phyloP scores from a whole-genome alignment of 768 basidiomycete genomes.

The Naganishia onofrii region DNA sequence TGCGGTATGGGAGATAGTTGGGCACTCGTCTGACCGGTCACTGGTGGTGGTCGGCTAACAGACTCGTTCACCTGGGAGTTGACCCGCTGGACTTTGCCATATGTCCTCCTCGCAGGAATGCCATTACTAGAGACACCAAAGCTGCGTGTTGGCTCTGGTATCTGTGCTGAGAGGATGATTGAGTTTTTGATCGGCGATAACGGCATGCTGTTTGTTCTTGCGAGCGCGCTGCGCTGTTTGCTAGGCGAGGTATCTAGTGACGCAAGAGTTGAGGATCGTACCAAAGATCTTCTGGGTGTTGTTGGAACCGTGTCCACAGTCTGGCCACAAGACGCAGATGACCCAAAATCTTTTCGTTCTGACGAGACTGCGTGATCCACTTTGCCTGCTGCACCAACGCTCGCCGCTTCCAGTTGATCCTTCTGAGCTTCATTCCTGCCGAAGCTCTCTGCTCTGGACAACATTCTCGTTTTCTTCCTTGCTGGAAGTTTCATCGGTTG shows the following conservation, averaged over 20 bases:
- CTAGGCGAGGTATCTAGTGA: background rate
- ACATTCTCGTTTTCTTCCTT: constrained; percentile 13
- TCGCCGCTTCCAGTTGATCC: background rate
- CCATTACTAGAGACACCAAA: background rate
- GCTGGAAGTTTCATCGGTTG: background rate
- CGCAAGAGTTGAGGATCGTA: constrained; percentile 6
- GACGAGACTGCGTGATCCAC: background rate
- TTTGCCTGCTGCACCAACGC: background rate
- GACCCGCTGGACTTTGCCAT: background rate
- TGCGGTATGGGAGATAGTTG: constrained; percentile 1
- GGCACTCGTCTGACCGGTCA: background rate
- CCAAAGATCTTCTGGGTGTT: constrained; percentile 15
- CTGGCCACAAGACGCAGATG: background rate
- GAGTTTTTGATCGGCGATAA: background rate
- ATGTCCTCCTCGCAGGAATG: background rate
- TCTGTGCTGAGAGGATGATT: background rate
- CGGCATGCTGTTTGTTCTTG: constrained; percentile 16
- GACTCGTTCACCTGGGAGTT: background rate
- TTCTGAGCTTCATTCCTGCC: constrained; percentile 12
- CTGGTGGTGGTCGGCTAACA: background rate
- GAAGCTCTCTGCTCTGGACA: constrained; percentile 19
- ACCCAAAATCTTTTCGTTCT: too few relatives aligned
- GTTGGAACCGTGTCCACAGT: background rate
- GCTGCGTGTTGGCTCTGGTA: background rate
- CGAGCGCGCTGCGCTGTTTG: background rate